These are phyloP conservation scores for Globisporangium nodosum DNA, from an alignment of 352 stramenopile species.

Conservation along the genomic window DNA sequence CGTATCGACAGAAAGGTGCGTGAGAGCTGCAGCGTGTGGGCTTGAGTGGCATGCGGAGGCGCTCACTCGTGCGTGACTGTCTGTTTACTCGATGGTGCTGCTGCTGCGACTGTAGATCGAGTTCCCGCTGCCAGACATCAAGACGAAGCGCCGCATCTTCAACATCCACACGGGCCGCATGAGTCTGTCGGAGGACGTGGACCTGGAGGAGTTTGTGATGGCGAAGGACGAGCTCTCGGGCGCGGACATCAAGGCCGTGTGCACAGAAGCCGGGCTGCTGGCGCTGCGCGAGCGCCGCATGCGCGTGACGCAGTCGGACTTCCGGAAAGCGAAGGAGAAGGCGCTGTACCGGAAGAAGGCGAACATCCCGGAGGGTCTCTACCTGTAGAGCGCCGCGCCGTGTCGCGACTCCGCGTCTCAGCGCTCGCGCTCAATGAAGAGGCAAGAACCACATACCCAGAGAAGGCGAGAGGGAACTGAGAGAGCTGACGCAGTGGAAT, in stretches of 20 bases:
- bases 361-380: constrained; percentile 99
- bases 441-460: not conserved
- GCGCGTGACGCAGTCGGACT: constrained; percentile 99
- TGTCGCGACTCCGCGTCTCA: not conserved
- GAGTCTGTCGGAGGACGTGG: constrained; percentile 97
- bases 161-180: constrained; percentile 99
- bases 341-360: constrained; percentile 99
- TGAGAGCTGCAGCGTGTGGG: not conserved
- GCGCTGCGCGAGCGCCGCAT: constrained; percentile 98
- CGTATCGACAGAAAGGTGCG: constrained; percentile 98
- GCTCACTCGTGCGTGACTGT: not conserved
- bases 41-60: not conserved
- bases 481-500: not conserved
- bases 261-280: constrained; percentile 98
- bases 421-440: not conserved
- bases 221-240: constrained; percentile 99
- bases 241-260: constrained; percentile 99
- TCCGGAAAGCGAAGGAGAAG: constrained; percentile 99
- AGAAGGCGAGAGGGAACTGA: not conserved
- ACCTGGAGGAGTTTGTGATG: constrained; percentile 99
- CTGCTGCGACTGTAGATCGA: constrained; percentile 88
- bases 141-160: constrained; percentile 99
- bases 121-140: constrained; percentile 99
- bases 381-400: constrained; percentile 84
- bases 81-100: not conserved